Conservation (phyloP, 2,329 filamentous ascomycete species). For the Phyllosticta citriasiana region DNA sequence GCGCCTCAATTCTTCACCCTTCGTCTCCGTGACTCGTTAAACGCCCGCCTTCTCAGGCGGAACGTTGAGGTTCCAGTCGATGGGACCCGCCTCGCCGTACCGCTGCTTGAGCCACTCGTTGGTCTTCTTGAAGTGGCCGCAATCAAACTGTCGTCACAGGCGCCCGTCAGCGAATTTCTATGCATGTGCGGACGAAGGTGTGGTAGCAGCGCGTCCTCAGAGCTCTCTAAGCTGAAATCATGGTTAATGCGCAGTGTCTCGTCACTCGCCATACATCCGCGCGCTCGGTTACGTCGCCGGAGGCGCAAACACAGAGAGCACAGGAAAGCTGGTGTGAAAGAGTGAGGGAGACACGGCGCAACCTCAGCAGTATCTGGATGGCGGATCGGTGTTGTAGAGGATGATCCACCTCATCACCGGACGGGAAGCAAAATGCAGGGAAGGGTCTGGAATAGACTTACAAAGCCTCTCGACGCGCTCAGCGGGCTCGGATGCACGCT, state of each 20-base stretch:
- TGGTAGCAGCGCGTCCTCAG: background rate
- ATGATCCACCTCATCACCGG: background rate
- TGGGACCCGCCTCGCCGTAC: slow-evolving; percentile 67
- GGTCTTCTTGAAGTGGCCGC: slow-evolving; percentile 68
- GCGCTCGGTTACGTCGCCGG: background rate
- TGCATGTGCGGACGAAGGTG: slow-evolving; percentile 13
- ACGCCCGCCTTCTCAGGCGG: slow-evolving; percentile 33
- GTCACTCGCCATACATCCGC: background rate
- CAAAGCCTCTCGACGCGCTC: slow-evolving; percentile 71
- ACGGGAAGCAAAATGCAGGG: background rate
- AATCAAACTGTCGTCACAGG: slow-evolving; percentile 47
- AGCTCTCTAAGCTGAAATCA: slow-evolving; percentile 4
- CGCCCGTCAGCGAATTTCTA: slow-evolving; percentile 20
- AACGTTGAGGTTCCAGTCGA: slow-evolving; percentile 69
- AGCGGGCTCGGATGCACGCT: slow-evolving; percentile 90
- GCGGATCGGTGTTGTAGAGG: background rate
- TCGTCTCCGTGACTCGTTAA: slow-evolving; percentile 7
- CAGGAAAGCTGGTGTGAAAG: background rate
- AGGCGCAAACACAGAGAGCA: background rate
- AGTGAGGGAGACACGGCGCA: background rate
- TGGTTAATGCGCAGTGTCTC: background rate
- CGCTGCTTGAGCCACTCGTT: slow-evolving; percentile 74
- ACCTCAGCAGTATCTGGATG: slow-evolving; percentile 8
- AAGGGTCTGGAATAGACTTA: slow-evolving; percentile 29
- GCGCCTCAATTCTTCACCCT: no score